Evolutionary conservation across 495 filamentous ascomycete genomes (phyloP), one percentile per base, ranked within the genome.

Genomic region (Staphylotrichum longicolle): DNA sequence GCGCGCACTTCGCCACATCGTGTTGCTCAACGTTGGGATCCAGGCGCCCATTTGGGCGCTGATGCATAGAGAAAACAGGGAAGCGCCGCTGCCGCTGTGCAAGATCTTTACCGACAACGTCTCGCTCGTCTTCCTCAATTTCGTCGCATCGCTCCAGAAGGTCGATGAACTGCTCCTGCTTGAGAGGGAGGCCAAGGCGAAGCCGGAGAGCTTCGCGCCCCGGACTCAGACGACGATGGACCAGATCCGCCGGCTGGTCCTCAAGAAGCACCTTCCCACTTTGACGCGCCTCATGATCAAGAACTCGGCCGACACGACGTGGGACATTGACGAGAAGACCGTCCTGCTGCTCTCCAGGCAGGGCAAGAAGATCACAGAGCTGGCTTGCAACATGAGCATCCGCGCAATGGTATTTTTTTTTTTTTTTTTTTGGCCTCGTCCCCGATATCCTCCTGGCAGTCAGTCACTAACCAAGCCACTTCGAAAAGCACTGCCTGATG

Each of bases 71-170:
- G 71, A 83, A 59, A 83, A 86, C 65, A 77, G 75, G 55, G 54
- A 74, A 32, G 65, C 70, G 5, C 78, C 80, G 0, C 70, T 86
- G 39, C 70, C 77, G 6, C 71, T 88, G 12, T 73, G 77, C 42
- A 81, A 79, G 54, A 80, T 88, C 33, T 79, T 82, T 63, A 87
- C 83, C 4, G 85, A 88, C 63, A 80, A 87, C 59, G 83, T 86
- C 15, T 80, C 81, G 2, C 48, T 67, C 10, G 65, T 65, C 1
- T 85, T 88, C 57, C 62, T 86, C 37, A 72, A 68, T 0, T 79
- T 83, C 40, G 68, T 84, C 3, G 70, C 75, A 7, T 74, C 80
- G 50, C 78, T 87, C 10, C 66, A 80, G 9, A 74, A 70, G 58
- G 62, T 87, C 14, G 75, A 78, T 27, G 84, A 86, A 61, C 72